These are phyloP conservation scores for Sistotremastrum suecicum DNA, from an alignment of 768 basidiomycete species.

Conservation along the genomic window DNA sequence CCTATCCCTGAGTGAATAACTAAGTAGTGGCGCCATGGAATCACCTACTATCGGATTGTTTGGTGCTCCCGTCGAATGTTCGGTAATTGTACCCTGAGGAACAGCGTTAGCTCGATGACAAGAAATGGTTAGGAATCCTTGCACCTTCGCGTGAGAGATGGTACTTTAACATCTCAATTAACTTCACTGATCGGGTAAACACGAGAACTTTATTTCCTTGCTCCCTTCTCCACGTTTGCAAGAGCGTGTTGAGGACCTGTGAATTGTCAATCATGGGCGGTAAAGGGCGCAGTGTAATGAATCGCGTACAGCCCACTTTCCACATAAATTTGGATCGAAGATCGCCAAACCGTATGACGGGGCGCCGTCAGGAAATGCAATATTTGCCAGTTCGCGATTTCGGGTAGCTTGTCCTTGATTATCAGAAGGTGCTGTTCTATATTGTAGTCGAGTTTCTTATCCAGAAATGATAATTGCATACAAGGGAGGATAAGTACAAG, in stretches of 20 bases:
- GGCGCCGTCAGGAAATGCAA: slow-evolving; percentile 47
- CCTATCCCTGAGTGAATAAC: slow-evolving; percentile 26
- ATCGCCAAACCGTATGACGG: slow-evolving; percentile 53
- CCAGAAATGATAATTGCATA: slow-evolving; percentile 15
- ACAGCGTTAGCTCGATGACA: slow-evolving; percentile 5
- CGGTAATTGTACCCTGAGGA: slow-evolving; percentile 39
- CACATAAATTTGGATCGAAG: slow-evolving; percentile 54
- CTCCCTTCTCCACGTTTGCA: slow-evolving; percentile 55
- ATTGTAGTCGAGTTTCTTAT: background rate
- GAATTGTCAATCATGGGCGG: background rate
- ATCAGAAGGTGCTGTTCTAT: slow-evolving; percentile 44
- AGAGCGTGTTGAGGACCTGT: slow-evolving; percentile 51
- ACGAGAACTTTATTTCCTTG: slow-evolving; percentile 73
- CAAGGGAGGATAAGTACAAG: slow-evolving; percentile 76
- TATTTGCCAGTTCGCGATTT: slow-evolving; percentile 45
- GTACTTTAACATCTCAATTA: slow-evolving; percentile 74
- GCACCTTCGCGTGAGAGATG: slow-evolving; percentile 48
- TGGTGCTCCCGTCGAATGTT: slow-evolving; percentile 69
- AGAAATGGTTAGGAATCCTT: slow-evolving; percentile 6
- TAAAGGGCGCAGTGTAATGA: background rate
- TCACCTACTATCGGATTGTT: slow-evolving; percentile 47
- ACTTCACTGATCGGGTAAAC: slow-evolving; percentile 86
- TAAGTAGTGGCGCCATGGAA: too few species aligned
- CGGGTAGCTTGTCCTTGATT: slow-evolving; percentile 53
- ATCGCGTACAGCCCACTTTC: slow-evolving; percentile 70